These are phyloP conservation scores for Catharanthus roseus DNA, from an alignment of 257 asterid genomes.

Conservation along the genomic window DNA sequence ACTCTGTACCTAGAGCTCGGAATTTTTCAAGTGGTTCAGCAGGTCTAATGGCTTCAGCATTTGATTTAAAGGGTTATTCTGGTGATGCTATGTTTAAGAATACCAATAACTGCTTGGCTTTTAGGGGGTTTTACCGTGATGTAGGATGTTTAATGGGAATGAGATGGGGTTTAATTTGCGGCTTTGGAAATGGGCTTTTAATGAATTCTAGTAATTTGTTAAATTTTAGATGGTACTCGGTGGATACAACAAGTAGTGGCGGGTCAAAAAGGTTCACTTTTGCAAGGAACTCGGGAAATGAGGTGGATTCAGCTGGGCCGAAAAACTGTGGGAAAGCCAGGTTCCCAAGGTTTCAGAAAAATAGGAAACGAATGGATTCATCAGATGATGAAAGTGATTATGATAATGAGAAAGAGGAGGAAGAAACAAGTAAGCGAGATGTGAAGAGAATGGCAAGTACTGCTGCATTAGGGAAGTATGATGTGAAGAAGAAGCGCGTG, in stretches of 20 bases:
- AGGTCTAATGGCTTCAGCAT: constrained; percentile 10
- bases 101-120: constrained; percentile 14
- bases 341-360: constrained; percentile 56
- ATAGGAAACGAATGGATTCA: constrained; percentile 24
- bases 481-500: constrained; percentile 48
- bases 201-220: constrained; percentile 20
- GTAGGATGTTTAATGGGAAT: constrained; percentile 8
- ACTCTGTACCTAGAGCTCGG: constrained; percentile 29
- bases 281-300: constrained; percentile 28
- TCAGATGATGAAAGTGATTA: constrained; percentile 47
- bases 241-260: constrained; percentile 20
- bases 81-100: constrained; percentile 16
- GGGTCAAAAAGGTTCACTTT: constrained; percentile 22
- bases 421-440: constrained; percentile 20
- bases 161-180: constrained; percentile 20
- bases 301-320: constrained; percentile 20
- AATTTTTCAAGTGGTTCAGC: constrained; percentile 39
- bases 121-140: background rate
- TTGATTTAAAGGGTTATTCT: constrained; percentile 20
- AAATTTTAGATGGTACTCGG: constrained; percentile 36
- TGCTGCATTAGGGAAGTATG: constrained; percentile 79
- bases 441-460: constrained; percentile 39
- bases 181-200: constrained; percentile 21
- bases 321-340: constrained; percentile 20
- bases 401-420: constrained; percentile 32